phyloP scores from a whole-genome alignment of 192 early-diverging fungal genomes.

The Coemansia sp. region DNA sequence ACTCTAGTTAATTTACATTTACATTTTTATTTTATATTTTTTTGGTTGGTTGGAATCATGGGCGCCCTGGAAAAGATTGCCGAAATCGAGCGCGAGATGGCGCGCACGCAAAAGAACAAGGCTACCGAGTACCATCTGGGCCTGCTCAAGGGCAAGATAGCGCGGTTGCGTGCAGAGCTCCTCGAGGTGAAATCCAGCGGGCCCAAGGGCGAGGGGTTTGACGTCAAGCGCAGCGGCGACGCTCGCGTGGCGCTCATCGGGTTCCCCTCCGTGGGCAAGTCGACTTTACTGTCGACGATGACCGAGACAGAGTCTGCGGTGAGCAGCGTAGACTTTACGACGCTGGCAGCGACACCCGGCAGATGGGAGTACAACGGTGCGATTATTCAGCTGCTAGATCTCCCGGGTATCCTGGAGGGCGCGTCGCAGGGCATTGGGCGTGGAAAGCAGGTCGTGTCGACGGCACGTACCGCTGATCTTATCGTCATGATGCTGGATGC shows the following conservation, averaged over 20 bases:
- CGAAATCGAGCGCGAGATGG: conserved; percentile 90
- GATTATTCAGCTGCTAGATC: conserved; percentile 95
- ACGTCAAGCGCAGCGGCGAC: conserved; percentile 97
- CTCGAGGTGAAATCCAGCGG: conserved; percentile 70
- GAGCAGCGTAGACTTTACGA: conserved; percentile 95
- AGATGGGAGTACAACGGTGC: conserved; percentile 96
- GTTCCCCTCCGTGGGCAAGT: conserved; percentile 99
- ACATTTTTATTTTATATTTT: background rate
- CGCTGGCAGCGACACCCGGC: conserved; percentile 93
- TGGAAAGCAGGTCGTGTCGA: conserved; percentile 97
- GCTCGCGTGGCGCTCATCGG: conserved; percentile 95
- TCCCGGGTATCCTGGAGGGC: conserved; percentile 99
- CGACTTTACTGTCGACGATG: conserved; percentile 90
- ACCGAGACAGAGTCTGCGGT: conserved; percentile 92
- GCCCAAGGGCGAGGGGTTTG: conserved; percentile 88
- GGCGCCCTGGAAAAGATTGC: conserved; percentile 89
- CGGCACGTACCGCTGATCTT: conserved; percentile 94
- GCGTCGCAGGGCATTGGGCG: conserved; percentile 98
- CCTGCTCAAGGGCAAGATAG: conserved; percentile 96
- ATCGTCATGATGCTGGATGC: conserved; percentile 99
- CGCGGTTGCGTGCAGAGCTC: conserved; percentile 76
- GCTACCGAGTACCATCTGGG: conserved; percentile 98
- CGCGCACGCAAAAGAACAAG: conserved; percentile 99
- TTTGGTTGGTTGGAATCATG: conserved; percentile 49
- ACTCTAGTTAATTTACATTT: background rate